Percentiles rank a stretch among this genome's conserved stretches.
Evolutionary conservation across 805 yeast species (phyloP).

Genomic region (Candida cerambycidarum): DNA sequence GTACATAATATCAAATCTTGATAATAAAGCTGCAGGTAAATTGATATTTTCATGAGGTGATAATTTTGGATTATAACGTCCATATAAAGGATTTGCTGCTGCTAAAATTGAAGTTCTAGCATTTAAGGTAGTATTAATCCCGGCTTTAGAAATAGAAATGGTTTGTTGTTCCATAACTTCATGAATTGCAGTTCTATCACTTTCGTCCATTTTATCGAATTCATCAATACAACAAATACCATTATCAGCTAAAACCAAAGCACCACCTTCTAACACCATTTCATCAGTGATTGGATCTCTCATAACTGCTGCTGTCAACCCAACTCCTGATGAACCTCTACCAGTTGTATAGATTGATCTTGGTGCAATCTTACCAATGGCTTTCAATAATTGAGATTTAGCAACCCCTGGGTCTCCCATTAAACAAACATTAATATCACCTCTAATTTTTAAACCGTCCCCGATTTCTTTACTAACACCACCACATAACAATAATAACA

Average conservation of each 20-base stretch:
- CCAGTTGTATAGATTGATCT: conserved; percentile 98
- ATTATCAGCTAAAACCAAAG: conserved; percentile 92
- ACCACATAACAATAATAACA: conserved; percentile 81
- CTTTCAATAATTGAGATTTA: conserved; percentile 90
- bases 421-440: conserved; percentile 90
- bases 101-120: conserved; percentile 95
- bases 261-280: conserved; percentile 98
- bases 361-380: conserved; percentile 90
- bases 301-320: conserved; percentile 98
- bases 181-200: conserved; percentile 95
- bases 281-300: conserved; percentile 99
- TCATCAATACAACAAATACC: conserved; percentile 99
- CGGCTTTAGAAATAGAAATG: conserved; percentile 95
- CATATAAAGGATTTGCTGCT: conserved; percentile 97
- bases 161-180: conserved; percentile 99
- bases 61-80: conserved; percentile 85
- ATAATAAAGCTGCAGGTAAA: conserved; percentile 91
- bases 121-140: conserved; percentile 91
- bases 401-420: conserved; percentile 99
- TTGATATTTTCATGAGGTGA: conserved; percentile 95
- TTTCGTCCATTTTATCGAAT: conserved; percentile 97
- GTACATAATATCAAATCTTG: conserved; percentile 90
- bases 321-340: conserved; percentile 98
- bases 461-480: conserved; percentile 94
- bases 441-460: conserved; percentile 96